Base-by-base conservation (phyloP, 2,329 filamentous ascomycete species). In the Aspergillus quadricinctus region DNA sequence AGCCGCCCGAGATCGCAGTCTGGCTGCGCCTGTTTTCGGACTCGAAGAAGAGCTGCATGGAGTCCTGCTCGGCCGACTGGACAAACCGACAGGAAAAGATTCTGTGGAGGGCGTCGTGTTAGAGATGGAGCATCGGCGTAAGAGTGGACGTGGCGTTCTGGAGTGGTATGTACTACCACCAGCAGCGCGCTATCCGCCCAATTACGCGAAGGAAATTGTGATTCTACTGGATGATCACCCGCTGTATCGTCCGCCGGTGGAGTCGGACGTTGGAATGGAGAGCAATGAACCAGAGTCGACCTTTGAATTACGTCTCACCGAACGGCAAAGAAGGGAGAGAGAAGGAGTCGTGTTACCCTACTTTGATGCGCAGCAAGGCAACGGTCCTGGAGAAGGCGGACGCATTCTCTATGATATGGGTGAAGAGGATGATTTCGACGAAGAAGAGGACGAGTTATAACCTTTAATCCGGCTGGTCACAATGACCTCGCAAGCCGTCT, bases 401-500 rank as follows among this genome's bases (percentile, higher is more conserved):
- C 83, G 93, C 58, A 99, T 99, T 62, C 70, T 99, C 67, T 99
- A 99, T 72, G 93, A 97, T 65, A 96, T 97, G 89, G 93, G 92
- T 1, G 84, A 86, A 60, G 94, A 97, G 77, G 94, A 99, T 74
- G 92, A 97, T 71, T 97, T 97, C 76, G 92, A 96, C 65, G 92
- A 96, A 57, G 92, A 96, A 69, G 92, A 97, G 68, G 92, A 97
- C 75, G 92, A 97, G 75, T 92, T 93, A 63, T 92, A 71, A 74
- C 9, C 11, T 46, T 46, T 19, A n/a, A 41, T 49, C 45, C 23
- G 40, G 21, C 43, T 14, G 11, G 11, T 14, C 19, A 46, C 21
- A 46, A 4, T 10, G 19, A 4, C 43, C 27, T 14, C 21, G 3
- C 19, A 11, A 46, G 14, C 43, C 21, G 11, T 23, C 21, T 46